Percentiles rank a stretch among this genome's conserved stretches.
Conservation (phyloP, 73 alveolate species). For the Paramecium bursaria region DNA sequence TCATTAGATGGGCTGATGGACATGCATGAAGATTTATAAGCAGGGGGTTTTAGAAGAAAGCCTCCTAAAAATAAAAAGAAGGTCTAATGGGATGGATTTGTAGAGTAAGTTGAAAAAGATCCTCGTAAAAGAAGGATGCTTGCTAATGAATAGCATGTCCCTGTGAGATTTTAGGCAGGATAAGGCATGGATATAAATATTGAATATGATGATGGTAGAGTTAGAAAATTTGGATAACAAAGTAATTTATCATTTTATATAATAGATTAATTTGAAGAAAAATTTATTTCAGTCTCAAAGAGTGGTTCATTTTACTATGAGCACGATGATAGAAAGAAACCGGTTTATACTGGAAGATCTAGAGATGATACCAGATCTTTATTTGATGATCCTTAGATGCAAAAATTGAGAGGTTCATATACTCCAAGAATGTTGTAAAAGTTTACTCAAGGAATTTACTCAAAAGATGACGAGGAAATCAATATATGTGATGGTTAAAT, state of each 20-base stretch:
- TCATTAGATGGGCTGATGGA: too few relatives aligned
- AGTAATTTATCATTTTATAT: neutral
- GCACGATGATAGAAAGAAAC: conserved; percentile 1
- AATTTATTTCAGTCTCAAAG: conserved; percentile 40
- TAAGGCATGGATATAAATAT: conserved; percentile 46
- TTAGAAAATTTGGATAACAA: conserved; percentile 64
- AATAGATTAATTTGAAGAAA: conserved; percentile 57
- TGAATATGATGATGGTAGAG: conserved; percentile 62
- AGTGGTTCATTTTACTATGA: conserved; percentile 54
- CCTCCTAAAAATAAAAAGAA: too few relatives aligned
- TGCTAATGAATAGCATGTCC: conserved; percentile 56
- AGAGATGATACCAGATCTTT: conserved; percentile 57
- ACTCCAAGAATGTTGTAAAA: conserved; percentile 2
- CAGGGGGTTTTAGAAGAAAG: too few relatives aligned
- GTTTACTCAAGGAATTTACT: neutral
- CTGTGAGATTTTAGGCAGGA: conserved; percentile 40
- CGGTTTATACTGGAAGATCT: neutral
- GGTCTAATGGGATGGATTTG: too few relatives aligned
- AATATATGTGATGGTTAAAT: conserved; percentile 46
- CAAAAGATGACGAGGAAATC: conserved; percentile 52
- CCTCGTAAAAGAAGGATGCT: conserved; percentile 38
- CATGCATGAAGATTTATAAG: too few relatives aligned
- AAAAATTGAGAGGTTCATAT: neutral
- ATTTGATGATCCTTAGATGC: conserved; percentile 56
- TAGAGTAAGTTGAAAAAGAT: conserved; percentile 40